These are phyloP conservation scores for Trypanosoma avium DNA, from an alignment of 208 protist species.

Conservation along the genomic window DNA sequence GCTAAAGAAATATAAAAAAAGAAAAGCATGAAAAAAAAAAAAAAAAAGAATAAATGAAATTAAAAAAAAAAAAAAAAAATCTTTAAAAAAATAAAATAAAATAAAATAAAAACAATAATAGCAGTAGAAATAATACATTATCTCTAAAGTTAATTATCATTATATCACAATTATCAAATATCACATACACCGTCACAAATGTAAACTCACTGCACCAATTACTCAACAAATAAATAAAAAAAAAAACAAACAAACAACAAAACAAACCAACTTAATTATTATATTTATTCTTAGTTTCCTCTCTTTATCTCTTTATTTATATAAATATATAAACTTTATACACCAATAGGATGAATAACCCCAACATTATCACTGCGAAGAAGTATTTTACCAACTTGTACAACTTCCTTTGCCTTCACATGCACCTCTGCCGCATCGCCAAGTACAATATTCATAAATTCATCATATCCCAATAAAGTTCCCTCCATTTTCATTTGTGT, in stretches of 20 bases:
- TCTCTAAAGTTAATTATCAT: no score
- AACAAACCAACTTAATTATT: background rate
- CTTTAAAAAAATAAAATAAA: background rate
- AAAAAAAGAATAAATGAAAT: background rate
- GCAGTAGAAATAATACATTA: no score
- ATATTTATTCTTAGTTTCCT: background rate
- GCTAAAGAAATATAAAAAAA: background rate
- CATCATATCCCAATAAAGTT: slow-evolving; percentile 88
- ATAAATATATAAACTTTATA: slow-evolving; percentile 32
- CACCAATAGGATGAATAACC: slow-evolving; percentile 86
- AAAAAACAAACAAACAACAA: background rate
- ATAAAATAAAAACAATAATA: background rate
- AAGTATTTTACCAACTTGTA: slow-evolving; percentile 83
- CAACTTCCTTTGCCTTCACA: slow-evolving; percentile 59
- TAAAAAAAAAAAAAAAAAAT: background rate
- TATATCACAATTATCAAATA: no score
- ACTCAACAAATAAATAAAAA: background rate
- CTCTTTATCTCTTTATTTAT: slow-evolving; percentile 1
- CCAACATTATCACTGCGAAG: slow-evolving; percentile 93
- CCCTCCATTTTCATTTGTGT: slow-evolving; percentile 79
- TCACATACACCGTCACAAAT: background rate
- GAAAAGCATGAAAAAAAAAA: background rate
- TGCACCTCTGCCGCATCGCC: slow-evolving; percentile 88
- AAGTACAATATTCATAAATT: slow-evolving; percentile 94
- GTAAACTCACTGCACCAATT: background rate